A percentile compares a stretch with the other conserved stretches of the same genome.
Evolutionary conservation across 352 stramenopile genomes (phyloP).

Genomic region (Pythium rhizo-oryzae): DNA sequence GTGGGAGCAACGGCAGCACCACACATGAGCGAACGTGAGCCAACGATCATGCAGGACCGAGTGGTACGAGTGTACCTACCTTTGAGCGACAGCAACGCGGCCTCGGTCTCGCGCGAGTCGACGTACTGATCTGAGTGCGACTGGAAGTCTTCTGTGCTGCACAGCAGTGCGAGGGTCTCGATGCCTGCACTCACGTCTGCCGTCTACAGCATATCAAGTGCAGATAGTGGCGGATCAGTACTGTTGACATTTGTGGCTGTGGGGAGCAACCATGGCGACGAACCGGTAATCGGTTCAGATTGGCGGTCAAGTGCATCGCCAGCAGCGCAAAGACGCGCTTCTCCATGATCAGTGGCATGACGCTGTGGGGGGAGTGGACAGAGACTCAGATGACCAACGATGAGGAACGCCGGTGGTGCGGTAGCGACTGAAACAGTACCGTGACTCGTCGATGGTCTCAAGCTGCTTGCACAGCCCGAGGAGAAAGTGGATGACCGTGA

Average conservation of each 20-base stretch:
- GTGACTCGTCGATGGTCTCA: slow-evolving; percentile 82
- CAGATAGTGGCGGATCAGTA: slow-evolving; percentile 1
- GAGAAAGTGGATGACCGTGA: slow-evolving; percentile 90
- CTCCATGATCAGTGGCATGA: slow-evolving; percentile 86
- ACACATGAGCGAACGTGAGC: neutral
- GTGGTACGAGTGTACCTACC: no score
- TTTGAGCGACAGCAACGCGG: slow-evolving; percentile 54
- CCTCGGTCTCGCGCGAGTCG: slow-evolving; percentile 60
- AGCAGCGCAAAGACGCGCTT: slow-evolving; percentile 83
- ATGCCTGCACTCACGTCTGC: slow-evolving; percentile 60
- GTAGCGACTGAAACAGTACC: no score
- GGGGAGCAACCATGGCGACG: neutral
- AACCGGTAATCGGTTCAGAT: slow-evolving; percentile 43
- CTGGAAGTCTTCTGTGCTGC: slow-evolving; percentile 85
- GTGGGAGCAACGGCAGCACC: neutral
- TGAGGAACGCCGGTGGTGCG: no score
- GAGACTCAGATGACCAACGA: neutral
- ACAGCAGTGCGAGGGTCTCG: slow-evolving; percentile 76
- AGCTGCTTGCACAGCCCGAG: slow-evolving; percentile 80
- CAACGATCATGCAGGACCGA: no score
- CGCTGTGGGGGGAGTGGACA: slow-evolving; percentile 32
- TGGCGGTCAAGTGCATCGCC: slow-evolving; percentile 70
- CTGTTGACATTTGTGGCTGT: neutral
- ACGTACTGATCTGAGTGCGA: slow-evolving; percentile 63
- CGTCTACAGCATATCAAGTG: slow-evolving; percentile 22